A percentile compares a stretch with the other conserved stretches of the same genome.
These are phyloP conservation scores for Dactylellina haptotyla DNA, from an alignment of 2,329 filamentous ascomycete species.

Conservation along the genomic window DNA sequence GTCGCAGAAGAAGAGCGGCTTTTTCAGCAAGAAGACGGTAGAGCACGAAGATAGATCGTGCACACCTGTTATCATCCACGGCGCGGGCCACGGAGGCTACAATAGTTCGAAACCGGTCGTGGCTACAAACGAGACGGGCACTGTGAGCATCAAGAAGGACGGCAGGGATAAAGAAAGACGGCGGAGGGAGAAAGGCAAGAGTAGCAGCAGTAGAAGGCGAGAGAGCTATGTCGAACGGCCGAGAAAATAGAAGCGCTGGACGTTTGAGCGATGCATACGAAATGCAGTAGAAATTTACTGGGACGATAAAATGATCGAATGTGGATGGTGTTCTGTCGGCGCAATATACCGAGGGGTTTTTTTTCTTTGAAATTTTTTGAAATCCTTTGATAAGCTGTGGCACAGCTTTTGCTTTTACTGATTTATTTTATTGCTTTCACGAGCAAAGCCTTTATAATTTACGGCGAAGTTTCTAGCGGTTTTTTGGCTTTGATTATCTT, in stretches of 20 bases:
- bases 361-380: slow-evolving; percentile 5
- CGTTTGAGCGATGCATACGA: slow-evolving; percentile 24
- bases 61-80: slow-evolving; percentile 39
- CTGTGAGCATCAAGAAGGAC: slow-evolving; percentile 28
- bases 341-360: slow-evolving; percentile 19
- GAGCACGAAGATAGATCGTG: slow-evolving; percentile 37
- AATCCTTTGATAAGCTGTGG: slow-evolving; percentile 6
- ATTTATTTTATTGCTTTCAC: neutral
- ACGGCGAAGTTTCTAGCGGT: slow-evolving; percentile 1
- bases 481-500: slow-evolving; percentile 7
- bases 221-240: slow-evolving; percentile 37
- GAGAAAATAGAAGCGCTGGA: slow-evolving; percentile 24
- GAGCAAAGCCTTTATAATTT: slow-evolving; percentile 9
- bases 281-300: neutral
- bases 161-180: slow-evolving; percentile 31
- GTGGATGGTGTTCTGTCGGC: slow-evolving; percentile 35
- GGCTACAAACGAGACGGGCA: slow-evolving; percentile 21
- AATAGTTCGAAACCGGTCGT: slow-evolving; percentile 41
- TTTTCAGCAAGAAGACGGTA: slow-evolving; percentile 41
- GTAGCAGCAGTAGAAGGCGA: slow-evolving; percentile 24
- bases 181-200: slow-evolving; percentile 26
- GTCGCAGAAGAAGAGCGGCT: slow-evolving; percentile 38
- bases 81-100: slow-evolving; percentile 32
- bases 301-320: neutral
- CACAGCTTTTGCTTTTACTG: slow-evolving; percentile 9